These are phyloP conservation scores for Xylaria cubensis DNA, from an alignment of 495 filamentous ascomycete species.

Conservation along the genomic window DNA sequence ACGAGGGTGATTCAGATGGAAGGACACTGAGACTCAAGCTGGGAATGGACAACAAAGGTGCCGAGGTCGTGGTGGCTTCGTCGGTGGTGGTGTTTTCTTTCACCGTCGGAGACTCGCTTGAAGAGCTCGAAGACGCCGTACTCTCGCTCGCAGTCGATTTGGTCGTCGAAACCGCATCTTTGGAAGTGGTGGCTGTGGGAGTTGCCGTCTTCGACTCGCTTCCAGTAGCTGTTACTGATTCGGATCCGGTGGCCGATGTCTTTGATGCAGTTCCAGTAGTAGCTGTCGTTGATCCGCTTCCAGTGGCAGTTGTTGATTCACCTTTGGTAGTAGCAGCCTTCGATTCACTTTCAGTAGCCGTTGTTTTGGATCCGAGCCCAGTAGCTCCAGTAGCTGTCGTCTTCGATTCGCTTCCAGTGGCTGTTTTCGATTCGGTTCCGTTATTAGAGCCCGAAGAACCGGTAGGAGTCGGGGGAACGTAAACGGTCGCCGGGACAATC, in stretches of 20 bases:
- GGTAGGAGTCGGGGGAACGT: conserved; percentile 16
- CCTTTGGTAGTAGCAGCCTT: conserved; percentile 21
- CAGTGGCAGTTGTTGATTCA: background rate
- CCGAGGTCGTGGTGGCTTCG: conserved; percentile 15
- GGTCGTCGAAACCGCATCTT: conserved; percentile 12
- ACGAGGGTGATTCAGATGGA: conserved; percentile 9
- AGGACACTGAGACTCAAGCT: conserved; percentile 32
- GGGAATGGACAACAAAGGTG: conserved; percentile 34
- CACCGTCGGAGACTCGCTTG: conserved; percentile 2
- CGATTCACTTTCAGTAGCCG: conserved; percentile 17
- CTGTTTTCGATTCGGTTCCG: conserved; percentile 25
- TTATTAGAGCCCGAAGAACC: conserved; percentile 18
- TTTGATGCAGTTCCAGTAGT: conserved; percentile 15
- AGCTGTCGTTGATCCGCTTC: conserved; percentile 27
- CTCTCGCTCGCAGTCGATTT: conserved; percentile 10
- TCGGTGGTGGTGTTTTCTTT: conserved; percentile 25
- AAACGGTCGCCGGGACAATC: conserved; percentile 19
- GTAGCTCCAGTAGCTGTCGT: conserved; percentile 28
- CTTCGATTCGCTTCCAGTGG: conserved; percentile 21
- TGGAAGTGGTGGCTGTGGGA: background rate
- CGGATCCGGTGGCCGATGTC: conserved; percentile 19
- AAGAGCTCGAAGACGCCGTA: background rate
- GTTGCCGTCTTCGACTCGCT: conserved; percentile 18
- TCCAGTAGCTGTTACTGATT: conserved; percentile 22
- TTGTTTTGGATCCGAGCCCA: conserved; percentile 17